Base-by-base conservation (phyloP, 2,329 filamentous ascomycete genomes). In the Cercospora sp. region DNA sequence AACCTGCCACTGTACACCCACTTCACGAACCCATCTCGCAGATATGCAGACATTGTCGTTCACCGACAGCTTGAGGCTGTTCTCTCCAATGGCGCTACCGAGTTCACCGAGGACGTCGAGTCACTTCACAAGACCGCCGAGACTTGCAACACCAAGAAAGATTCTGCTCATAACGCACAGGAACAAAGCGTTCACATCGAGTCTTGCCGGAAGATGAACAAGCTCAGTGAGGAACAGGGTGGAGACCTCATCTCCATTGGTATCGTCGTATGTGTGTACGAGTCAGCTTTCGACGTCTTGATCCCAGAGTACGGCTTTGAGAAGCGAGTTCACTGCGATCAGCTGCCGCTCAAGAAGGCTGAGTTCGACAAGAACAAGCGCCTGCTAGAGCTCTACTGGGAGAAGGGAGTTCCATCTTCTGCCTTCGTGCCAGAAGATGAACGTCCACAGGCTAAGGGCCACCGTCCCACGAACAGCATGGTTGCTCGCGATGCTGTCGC, bases 181-280 rank as follows among this genome's bases (percentile, higher is more conserved):
- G 95, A 99, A 80, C 95, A 99, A 83, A 98, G 95, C 80, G 93
- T 99, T 60, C 95, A 99, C 82, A 97, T 99, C 71, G 95, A 98
- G 79, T 93, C 94, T 5, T 99, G 95, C 85, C 91, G 95, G 74
- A 90, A 89, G 75, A 97, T 99, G 92, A 94, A 98, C 82, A 93
- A 92, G 83, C 91, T 91, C 80, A 89, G 92, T 73, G 90, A 93
- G 78, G 92, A 96, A 74, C 87, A 89, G 73, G 93, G 94, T 71
- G 93, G 93, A 59, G 95, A 99, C 73, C 87, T 99, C 64, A 93
- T 99, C 79, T 93, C 91, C 75, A 94, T 98, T 79, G 95, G 95
- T 73, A 94, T 99, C 75, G 93, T 99, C 60, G 86, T 99, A 65
- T 97, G 93, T 78, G 95, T 99, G 33, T 99, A 99, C 80, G 95